phyloP scores from a whole-genome alignment of 2,329 filamentous ascomycete genomes.

The Dactylellina drechsleri region DNA sequence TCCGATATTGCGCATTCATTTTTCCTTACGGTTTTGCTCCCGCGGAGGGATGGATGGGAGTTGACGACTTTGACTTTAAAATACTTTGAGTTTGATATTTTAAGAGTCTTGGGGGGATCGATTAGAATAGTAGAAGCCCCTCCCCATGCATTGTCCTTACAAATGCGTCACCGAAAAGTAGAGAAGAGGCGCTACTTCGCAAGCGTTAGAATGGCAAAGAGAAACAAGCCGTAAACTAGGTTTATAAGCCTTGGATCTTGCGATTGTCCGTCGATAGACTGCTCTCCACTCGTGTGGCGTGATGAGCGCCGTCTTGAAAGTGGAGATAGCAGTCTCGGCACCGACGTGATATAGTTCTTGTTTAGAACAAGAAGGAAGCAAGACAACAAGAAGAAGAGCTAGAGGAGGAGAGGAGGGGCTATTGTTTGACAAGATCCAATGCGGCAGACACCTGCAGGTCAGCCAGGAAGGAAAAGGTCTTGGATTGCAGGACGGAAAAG shows the following conservation, averaged over 20 bases:
- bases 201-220: slow-evolving; percentile 20
- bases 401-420: slow-evolving; percentile 36
- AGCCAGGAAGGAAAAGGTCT: slow-evolving; percentile 11
- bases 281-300: slow-evolving; percentile 43
- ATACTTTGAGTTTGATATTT: neutral
- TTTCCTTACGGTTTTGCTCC: slow-evolving; percentile 20
- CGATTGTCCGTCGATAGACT: slow-evolving; percentile 11
- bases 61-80: slow-evolving; percentile 5
- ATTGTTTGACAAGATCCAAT: slow-evolving; percentile 54
- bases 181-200: slow-evolving; percentile 1
- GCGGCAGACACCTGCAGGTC: slow-evolving; percentile 48
- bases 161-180: slow-evolving; percentile 26
- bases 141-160: slow-evolving; percentile 11
- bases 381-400: neutral
- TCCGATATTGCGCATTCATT: slow-evolving; percentile 42
- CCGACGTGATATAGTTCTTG: slow-evolving; percentile 40
- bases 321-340: slow-evolving; percentile 26
- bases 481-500: slow-evolving; percentile 29
- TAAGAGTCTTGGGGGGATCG: neutral
- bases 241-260: slow-evolving; percentile 13
- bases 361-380: slow-evolving; percentile 32
- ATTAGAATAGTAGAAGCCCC: slow-evolving; percentile 14
- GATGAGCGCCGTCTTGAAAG: slow-evolving; percentile 29
- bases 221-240: neutral
- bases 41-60: slow-evolving; percentile 6